Base-by-base conservation (phyloP, 176 grass and related monocot genomes). In the Microstegium vimineum region DNA sequence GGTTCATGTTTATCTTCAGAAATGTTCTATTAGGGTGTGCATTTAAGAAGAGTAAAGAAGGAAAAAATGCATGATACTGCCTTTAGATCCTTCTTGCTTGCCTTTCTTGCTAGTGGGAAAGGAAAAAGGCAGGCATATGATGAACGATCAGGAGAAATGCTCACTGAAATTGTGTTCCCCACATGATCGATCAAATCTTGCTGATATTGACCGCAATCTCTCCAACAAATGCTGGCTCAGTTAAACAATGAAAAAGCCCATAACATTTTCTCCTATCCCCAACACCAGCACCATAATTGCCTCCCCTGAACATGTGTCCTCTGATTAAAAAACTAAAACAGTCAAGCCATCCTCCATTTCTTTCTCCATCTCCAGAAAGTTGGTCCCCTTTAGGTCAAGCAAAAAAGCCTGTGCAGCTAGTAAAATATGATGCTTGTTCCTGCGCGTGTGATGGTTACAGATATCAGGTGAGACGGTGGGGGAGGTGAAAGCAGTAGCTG, bases 71-170 rank as follows among this genome's bases (percentile, higher is more conserved):
- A 69, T 27, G 74, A 63, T 63, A 38, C n/a, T 51, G 40, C 23
- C 38, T 71, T 69, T 72, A 63, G 75, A 85, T 79, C 38, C 75
- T 77, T 66, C 43, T 59, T 15, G 52, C 46, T 62, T 79, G 75
- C 79, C 83, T 79, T 79, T 79, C n/a, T 68, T 47, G 15, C 54
- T 37, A 79, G 75, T 51, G 75, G 37, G 66, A 51, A 79, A 85
- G 83, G 42, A 49, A 85, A n/a, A 78, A 85, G 70, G 52, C 30
- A 22, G 62, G 71, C 49, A 62, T 71, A 71, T 71, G 52, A 85
- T 79, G 83, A 71, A 79, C 71, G 66, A 62, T 85, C 75, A 85
- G 66, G 83, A 71, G 54, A 79, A 63, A 85, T 72, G 66, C 83
- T 71, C 75, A 79, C 75, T 79, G 75, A 71, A 85, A 85, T 71